These are phyloP conservation scores for Phellopilus nigrolimitatus DNA, from an alignment of 1,284 basidiomycete species.

Conservation along the genomic window DNA sequence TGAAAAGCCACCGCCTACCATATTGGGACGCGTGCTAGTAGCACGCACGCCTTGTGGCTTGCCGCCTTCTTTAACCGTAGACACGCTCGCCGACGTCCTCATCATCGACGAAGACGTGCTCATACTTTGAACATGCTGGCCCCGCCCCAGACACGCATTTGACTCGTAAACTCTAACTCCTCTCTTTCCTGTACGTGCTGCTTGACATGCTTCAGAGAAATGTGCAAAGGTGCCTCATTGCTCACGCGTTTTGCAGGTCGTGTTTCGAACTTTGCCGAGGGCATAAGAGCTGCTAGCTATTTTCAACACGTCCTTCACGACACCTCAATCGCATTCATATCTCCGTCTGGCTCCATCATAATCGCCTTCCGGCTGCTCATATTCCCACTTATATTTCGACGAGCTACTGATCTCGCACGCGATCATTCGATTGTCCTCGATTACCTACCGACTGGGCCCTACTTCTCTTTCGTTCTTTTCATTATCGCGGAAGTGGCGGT, in stretches of 20 bases:
- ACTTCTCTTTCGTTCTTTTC: conserved; percentile 1
- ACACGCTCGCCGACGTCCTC: neutral
- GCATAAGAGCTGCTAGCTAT: neutral
- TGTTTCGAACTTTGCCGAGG: conserved; percentile 13
- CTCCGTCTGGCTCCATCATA: neutral
- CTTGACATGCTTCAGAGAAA: neutral
- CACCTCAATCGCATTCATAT: neutral
- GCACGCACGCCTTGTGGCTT: neutral
- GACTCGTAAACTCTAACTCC: neutral
- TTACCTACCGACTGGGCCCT: conserved; percentile 2
- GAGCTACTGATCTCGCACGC: conserved; percentile 6
- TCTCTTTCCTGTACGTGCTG: neutral
- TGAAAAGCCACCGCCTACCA: neutral
- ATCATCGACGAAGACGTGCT: neutral
- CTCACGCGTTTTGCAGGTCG: conserved; percentile 20
- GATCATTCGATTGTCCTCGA: conserved; percentile 8
- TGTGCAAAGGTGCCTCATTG: conserved; percentile 6
- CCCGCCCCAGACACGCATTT: neutral
- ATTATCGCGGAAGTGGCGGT: neutral
- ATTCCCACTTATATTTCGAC: neutral
- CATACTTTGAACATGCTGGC: neutral
- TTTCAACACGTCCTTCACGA: neutral
- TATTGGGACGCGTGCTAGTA: neutral
- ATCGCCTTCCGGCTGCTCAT: neutral
- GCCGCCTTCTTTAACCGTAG: neutral